Evolutionary conservation across 495 filamentous ascomycete species (phyloP).

Genomic region (Daldinia vernicosa): DNA sequence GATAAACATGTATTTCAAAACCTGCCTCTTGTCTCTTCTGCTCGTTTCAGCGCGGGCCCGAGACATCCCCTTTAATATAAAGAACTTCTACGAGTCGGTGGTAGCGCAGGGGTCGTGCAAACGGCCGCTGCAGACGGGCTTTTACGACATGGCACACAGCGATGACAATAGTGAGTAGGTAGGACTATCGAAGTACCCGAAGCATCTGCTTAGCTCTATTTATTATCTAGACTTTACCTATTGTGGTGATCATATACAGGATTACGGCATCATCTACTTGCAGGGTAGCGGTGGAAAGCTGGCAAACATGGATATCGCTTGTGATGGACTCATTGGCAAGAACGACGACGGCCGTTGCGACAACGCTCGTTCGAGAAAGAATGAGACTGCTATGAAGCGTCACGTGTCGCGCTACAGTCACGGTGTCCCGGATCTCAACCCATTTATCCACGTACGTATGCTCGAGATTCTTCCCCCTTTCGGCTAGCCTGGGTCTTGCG

Average conservation of each 20-base stretch:
- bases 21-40: background rate
- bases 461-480: slow-evolving; percentile 47
- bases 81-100: background rate
- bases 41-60: background rate
- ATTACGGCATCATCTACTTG: background rate
- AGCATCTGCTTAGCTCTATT: too few relatives aligned
- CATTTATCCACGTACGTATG: slow-evolving; percentile 65
- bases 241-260: background rate
- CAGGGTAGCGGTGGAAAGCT: background rate
- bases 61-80: background rate
- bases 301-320: background rate
- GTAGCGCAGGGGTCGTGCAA: background rate
- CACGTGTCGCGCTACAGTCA: background rate
- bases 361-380: background rate
- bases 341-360: background rate
- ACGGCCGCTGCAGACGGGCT: background rate
- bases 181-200: background rate
- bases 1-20: background rate
- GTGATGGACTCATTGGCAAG: background rate
- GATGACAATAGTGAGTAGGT: background rate
- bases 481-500: background rate
- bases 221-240: background rate
- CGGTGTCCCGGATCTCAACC: slow-evolving; percentile 59
- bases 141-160: background rate
- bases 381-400: background rate